These are phyloP conservation scores for Nakazawaea laoshanensis DNA, from an alignment of 805 yeast species.

Conservation along the genomic window DNA sequence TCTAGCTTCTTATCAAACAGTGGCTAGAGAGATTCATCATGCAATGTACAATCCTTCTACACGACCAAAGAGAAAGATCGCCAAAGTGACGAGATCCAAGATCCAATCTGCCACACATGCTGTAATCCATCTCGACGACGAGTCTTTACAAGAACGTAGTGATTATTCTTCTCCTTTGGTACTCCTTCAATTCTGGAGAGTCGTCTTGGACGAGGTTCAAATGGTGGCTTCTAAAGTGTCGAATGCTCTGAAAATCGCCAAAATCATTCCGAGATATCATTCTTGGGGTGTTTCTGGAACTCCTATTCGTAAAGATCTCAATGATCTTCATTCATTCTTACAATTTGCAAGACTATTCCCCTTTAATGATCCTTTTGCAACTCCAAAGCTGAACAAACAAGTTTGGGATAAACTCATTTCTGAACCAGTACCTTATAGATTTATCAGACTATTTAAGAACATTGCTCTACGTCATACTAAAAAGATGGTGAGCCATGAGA, in stretches of 20 bases:
- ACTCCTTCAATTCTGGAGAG: slow-evolving; percentile 79
- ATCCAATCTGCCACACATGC: slow-evolving; percentile 12
- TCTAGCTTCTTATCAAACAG: slow-evolving; percentile 64
- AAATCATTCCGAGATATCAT: slow-evolving; percentile 74
- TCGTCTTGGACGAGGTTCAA: slow-evolving; percentile 90
- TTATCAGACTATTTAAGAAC: slow-evolving; percentile 41
- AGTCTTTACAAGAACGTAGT: slow-evolving; percentile 20
- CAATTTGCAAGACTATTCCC: slow-evolving; percentile 64
- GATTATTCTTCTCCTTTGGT: slow-evolving; percentile 80
- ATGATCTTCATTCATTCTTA: slow-evolving; percentile 65
- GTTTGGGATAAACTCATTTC: slow-evolving; percentile 20
- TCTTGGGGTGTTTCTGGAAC: slow-evolving; percentile 99
- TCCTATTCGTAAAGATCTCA: slow-evolving; percentile 60
- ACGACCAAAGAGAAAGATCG: slow-evolving; percentile 34
- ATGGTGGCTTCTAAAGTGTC: slow-evolving; percentile 73
- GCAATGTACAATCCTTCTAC: slow-evolving; percentile 62
- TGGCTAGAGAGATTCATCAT: slow-evolving; percentile 69
- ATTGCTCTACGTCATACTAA: slow-evolving; percentile 77
- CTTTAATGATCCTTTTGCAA: slow-evolving; percentile 30
- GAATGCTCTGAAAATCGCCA: slow-evolving; percentile 73
- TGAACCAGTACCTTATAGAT: slow-evolving; percentile 24
- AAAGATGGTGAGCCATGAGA: slow-evolving; percentile 69
- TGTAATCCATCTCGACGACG: slow-evolving; percentile 18
- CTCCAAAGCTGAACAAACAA: slow-evolving; percentile 12
- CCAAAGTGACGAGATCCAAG: slow-evolving; percentile 16